Base-by-base conservation (phyloP, 371 early-diverging fungal genomes). In the Mucor indicus region DNA sequence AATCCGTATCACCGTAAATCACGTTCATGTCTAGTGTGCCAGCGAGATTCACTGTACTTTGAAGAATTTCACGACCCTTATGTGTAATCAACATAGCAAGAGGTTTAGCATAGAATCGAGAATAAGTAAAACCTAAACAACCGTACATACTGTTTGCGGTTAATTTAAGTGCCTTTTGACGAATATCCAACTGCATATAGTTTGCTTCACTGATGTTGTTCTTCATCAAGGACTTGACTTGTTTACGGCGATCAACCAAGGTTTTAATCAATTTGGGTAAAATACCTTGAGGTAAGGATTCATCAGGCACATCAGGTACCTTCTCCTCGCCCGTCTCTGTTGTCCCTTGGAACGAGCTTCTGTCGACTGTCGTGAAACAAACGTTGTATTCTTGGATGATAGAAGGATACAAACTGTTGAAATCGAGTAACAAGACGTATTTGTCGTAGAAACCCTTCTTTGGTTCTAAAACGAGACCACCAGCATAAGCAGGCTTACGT, bases 141-240 rank as follows among this genome's bases (percentile, higher is more conserved):
- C 99, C 99, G 67, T 99, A 99, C 92, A 99, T 99, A 57, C 90
- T 89, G 77, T 99, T 99, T 39, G 99, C 99, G 1, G 99, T 99
- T 30, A 99, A 73, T 62, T 99, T 99, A 19, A 99, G 81, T 30
- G 98, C 99, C 54, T 85, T 85, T 65, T 99, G 99, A 24, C 98
- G 86, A 62, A 96, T 94, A 57, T 99, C 86, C 40, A 87, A 83
- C 83, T 90, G 53, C 24, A 75, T 81, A 15, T 69, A 64, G 41
- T 82, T 79, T 2, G 83, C 77, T 3, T 81, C 72, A 1, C 83
- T 49, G 0, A 81, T 51, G 19, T 87, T 81, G 47, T 74, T 67
- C 59, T 95, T 95, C 86, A 99, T 87, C 19, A 96, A 64, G 15
- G 69, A 71, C 62, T 99, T 99, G 48, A 99, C 98, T 41, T 84